These are phyloP conservation scores for Pelargonium nanum DNA, from an alignment of 345 rosid genomes.

Conservation along the genomic window DNA sequence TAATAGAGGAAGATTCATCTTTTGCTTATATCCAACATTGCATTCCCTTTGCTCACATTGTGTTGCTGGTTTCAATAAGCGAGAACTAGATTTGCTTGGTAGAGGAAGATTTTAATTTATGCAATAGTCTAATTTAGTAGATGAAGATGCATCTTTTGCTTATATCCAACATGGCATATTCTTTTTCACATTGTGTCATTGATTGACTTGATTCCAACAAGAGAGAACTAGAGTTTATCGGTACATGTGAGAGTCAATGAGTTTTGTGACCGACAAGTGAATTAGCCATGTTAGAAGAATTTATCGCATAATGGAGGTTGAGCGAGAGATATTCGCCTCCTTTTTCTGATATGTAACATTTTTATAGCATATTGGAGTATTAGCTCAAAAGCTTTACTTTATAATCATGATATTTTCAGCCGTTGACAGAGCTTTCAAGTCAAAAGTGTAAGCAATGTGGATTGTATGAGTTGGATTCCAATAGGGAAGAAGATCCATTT, in stretches of 20 bases:
- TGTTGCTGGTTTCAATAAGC: not conserved
- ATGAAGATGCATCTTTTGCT: not conserved
- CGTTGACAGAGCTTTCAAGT: slow-evolving; percentile 43
- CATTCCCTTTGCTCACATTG: not conserved
- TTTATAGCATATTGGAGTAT: too few relatives aligned
- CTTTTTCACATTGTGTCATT: not conserved
- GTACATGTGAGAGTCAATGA: not conserved
- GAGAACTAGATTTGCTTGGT: not conserved
- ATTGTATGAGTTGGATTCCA: slow-evolving; percentile 53
- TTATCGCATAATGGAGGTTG: not conserved
- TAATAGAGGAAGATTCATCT: not conserved
- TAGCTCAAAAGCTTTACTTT: too few relatives aligned
- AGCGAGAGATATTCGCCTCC: too few relatives aligned
- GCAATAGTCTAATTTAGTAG: too few relatives aligned
- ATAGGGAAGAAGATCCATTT: slow-evolving; percentile 50
- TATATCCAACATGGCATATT: too few relatives aligned
- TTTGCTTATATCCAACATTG: too few relatives aligned
- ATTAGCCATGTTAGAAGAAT: not conserved
- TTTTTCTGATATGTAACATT: not conserved
- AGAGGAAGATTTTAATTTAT: too few relatives aligned
- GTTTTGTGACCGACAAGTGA: not conserved
- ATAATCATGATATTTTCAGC: slow-evolving; percentile 38
- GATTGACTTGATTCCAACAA: not conserved
- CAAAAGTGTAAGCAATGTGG: slow-evolving; percentile 95
- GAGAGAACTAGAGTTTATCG: too few relatives aligned